These are phyloP conservation scores for Aspergillus terreus DNA, from an alignment of 2,329 filamentous ascomycete genomes.

Conservation along the genomic window DNA sequence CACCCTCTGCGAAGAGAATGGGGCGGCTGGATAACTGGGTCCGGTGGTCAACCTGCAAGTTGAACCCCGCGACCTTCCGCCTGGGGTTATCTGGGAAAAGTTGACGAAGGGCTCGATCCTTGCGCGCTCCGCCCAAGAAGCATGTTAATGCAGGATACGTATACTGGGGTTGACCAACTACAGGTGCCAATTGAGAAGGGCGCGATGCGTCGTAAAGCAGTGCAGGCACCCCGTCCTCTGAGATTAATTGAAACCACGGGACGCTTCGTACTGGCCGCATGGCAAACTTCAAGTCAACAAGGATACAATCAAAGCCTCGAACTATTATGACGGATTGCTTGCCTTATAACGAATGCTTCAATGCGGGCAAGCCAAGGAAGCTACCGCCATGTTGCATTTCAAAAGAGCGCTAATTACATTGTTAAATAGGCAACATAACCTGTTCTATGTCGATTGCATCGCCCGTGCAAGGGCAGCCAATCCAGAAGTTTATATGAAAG, in stretches of 20 bases:
- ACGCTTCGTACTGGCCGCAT: not conserved
- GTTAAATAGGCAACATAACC: not conserved
- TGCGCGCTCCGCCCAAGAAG: slow-evolving; percentile 1
- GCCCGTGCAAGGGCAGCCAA: not conserved
- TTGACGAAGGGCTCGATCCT: slow-evolving; percentile 1
- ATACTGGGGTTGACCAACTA: not conserved
- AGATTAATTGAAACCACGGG: slow-evolving; percentile 2
- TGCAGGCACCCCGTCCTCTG: not conserved
- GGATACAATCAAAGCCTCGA: not conserved
- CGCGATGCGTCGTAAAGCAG: slow-evolving; percentile 1
- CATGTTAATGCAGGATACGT: not conserved
- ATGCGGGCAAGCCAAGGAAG: not conserved
- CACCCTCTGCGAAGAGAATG: not conserved
- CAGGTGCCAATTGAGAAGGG: not conserved
- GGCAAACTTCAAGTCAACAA: not conserved
- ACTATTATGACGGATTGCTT: not conserved
- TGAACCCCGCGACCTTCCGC: not conserved
- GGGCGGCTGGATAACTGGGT: not conserved
- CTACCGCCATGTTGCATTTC: not conserved
- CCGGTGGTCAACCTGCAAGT: slow-evolving; percentile 1
- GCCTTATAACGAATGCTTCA: not conserved
- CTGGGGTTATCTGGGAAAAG: slow-evolving; percentile 1
- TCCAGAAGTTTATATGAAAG: not conserved
- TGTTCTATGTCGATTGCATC: not conserved
- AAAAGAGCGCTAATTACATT: not conserved